Evolutionary conservation across 108 stramenopile genomes (phyloP).

Genomic region (Asterionellopsis glacialis): DNA sequence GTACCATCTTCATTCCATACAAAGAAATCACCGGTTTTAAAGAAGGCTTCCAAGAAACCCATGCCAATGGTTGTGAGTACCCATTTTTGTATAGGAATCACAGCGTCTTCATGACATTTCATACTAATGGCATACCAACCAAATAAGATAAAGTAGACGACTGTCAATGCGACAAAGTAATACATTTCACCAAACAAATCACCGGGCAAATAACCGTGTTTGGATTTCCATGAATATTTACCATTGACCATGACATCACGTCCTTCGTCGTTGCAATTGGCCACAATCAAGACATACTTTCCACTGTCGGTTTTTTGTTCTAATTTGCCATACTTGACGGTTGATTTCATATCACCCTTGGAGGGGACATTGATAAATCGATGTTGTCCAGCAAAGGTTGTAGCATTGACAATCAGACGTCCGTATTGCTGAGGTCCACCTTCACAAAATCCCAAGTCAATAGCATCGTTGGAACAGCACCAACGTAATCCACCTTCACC

Average conservation of each 20-base stretch:
- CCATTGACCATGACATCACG: constrained; percentile 56
- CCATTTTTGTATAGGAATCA: constrained; percentile 83
- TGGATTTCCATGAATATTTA: constrained; percentile 59
- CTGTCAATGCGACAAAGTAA: constrained; percentile 50
- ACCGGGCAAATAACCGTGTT: constrained; percentile 81
- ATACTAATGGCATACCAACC: constrained; percentile 61
- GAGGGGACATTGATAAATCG: constrained; percentile 56
- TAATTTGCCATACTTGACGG: constrained; percentile 34
- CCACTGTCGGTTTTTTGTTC: constrained; percentile 44
- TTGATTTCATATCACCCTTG: constrained; percentile 37
- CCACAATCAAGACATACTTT: constrained; percentile 67
- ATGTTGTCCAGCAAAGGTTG: constrained; percentile 57
- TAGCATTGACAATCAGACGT: constrained; percentile 58
- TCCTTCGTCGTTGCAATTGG: constrained; percentile 80
- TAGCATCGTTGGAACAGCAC: constrained; percentile 76
- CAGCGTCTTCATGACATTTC: constrained; percentile 54
- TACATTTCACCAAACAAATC: constrained; percentile 82
- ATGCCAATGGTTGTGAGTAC: constrained; percentile 65
- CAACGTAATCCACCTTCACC: constrained; percentile 55
- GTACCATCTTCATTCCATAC: constrained; percentile 82
- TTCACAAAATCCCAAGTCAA: constrained; percentile 54
- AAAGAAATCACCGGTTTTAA: constrained; percentile 68
- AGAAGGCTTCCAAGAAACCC: constrained; percentile 67
- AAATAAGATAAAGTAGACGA: constrained; percentile 41
- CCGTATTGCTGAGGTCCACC: constrained; percentile 41